Base-by-base conservation (phyloP, 345 rosid species). In the Gossypium stocksii region DNA sequence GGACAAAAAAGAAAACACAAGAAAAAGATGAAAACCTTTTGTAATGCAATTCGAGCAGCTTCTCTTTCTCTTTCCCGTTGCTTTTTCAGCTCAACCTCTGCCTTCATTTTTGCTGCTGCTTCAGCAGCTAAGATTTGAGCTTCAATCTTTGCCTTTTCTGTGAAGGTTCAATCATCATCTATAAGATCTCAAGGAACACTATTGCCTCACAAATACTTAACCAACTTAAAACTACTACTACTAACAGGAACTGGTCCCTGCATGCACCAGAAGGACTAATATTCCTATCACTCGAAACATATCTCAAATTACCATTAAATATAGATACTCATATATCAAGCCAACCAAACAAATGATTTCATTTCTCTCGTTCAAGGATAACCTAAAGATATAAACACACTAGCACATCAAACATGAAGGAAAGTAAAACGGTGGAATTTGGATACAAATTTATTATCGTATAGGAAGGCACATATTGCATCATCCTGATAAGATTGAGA, bases 121-220 rank as follows among this genome's bases (percentile, higher is more conserved):
- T 82, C 86, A 43, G 92, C 91, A 41, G 90, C 93, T 84, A 70
- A 76, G 16, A 92, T 87, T 76, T 87, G 88, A 2, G 95, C 91
- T 82, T 90, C 97, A 59, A 91, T 89, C 79, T 82, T 84, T 16
- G 88, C 88, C 73, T 79, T 87, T 78, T 94, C 97, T 94, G 91
- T 72, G 80, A 7, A 44, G 38, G 23, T 2, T 65, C 43, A 16
- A 53, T 3, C 5, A 49, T 13, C 2, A 15, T 41, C 22, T 13
- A 11, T 61, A 27, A 68, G 44, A 67, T 11, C 54, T 45, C 34
- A 20, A 67, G 12, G 44, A 15, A 25, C 6, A 8, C 12, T 14
- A 13, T 48, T 7, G 11, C 71, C 17, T 20, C 2, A 41, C 56
- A 46, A 46, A 46, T 44, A 8, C 22, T 57, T 23, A 23, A 46